These are phyloP conservation scores for Chlamydomonas urium DNA, from an alignment of 139 green algal species.

Conservation along the genomic window DNA sequence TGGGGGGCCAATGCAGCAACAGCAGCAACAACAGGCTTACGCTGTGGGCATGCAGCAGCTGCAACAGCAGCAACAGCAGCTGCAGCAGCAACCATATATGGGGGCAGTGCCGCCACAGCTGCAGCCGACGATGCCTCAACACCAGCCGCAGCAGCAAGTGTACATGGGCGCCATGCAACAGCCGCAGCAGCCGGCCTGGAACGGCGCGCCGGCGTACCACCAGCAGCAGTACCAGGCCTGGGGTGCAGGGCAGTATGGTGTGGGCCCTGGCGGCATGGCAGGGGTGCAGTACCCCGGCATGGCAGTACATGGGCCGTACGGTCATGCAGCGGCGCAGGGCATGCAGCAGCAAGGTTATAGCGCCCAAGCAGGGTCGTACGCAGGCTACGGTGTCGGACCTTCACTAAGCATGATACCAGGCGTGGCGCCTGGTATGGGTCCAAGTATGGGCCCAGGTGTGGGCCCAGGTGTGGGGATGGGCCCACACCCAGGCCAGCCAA, in stretches of 20 bases:
- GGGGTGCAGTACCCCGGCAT: too few relatives aligned
- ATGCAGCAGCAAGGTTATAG: too few relatives aligned
- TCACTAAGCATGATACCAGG: too few relatives aligned
- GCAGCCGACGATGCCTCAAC: not conserved
- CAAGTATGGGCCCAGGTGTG: too few relatives aligned
- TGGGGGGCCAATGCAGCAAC: not conserved
- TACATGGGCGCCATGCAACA: too few relatives aligned
- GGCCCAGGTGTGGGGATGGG: not conserved
- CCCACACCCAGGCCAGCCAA: too few relatives aligned
- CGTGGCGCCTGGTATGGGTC: too few relatives aligned
- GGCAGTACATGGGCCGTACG: too few relatives aligned
- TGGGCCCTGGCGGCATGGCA: too few relatives aligned
- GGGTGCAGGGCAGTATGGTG: not conserved
- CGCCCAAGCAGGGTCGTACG: too few relatives aligned
- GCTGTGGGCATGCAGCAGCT: not conserved
- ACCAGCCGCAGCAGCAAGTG: not conserved
- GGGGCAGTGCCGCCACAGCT: not conserved
- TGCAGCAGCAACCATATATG: not conserved
- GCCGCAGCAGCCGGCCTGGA: not conserved
- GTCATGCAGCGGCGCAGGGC: too few relatives aligned
- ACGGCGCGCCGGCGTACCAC: not conserved
- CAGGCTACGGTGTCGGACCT: too few relatives aligned
- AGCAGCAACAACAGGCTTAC: slow-evolving; percentile 2
- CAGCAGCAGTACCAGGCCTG: not conserved
- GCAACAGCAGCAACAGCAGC: slow-evolving; percentile 5